Conservation (phyloP, 129 eudicot species). For the Mikania micrantha region DNA sequence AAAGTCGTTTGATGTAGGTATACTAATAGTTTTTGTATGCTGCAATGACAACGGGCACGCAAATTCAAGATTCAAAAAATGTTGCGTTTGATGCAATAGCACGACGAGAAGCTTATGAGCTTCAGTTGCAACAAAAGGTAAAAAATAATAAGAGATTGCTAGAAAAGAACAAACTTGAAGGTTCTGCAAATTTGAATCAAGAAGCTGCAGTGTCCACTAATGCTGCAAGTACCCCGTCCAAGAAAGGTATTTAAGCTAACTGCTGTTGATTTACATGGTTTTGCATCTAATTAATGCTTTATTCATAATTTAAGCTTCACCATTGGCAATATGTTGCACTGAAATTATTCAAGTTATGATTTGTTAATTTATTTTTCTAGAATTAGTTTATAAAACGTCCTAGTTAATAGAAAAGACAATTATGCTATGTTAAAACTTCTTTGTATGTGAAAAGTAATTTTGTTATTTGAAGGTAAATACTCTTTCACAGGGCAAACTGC, state of each 20-base stretch:
- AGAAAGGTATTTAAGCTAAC: conserved; percentile 41
- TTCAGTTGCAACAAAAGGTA: conserved; percentile 36
- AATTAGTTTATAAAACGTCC: not conserved
- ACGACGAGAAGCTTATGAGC: conserved; percentile 55
- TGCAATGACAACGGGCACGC: conserved; percentile 21
- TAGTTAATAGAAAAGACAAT: not conserved
- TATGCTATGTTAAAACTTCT: not conserved
- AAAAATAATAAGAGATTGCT: conserved; percentile 34
- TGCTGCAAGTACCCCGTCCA: conserved; percentile 25
- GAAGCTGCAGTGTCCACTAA: conserved; percentile 13
- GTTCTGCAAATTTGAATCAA: conserved; percentile 5
- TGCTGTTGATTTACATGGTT: not conserved
- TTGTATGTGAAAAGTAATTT: conserved; percentile 4
- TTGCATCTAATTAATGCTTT: not conserved
- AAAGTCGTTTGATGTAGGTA: conserved; percentile 13
- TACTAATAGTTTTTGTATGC: not conserved
- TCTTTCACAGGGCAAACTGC: conserved; percentile 36
- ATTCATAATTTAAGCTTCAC: not conserved
- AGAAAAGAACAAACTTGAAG: conserved; percentile 14
- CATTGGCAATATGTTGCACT: not conserved
- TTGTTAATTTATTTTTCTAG: not conserved
- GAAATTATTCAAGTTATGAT: not conserved
- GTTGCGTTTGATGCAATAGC: conserved; percentile 63
- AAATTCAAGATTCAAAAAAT: conserved; percentile 35
- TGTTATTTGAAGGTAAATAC: conserved; percentile 35